Conservation (phyloP, 2,329 filamentous ascomycete species). For the Neopestalotiopsis sp. region DNA sequence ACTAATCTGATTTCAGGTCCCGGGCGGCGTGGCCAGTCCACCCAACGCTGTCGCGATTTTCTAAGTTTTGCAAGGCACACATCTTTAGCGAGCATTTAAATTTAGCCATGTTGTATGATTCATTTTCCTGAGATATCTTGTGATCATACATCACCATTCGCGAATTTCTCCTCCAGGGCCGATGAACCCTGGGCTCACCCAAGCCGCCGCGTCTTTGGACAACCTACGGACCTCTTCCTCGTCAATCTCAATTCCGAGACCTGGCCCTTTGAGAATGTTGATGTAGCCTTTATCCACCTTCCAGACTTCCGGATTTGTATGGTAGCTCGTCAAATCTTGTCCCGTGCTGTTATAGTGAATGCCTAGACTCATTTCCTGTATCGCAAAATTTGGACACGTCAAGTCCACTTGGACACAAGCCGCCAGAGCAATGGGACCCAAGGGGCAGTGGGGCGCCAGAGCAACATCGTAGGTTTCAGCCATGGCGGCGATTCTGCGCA, state of each 20-base stretch:
- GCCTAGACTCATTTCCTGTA: slow-evolving; percentile 79
- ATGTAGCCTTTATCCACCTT: slow-evolving; percentile 71
- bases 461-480: slow-evolving; percentile 77
- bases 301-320: slow-evolving; percentile 69
- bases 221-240: slow-evolving; percentile 70
- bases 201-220: slow-evolving; percentile 63
- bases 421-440: slow-evolving; percentile 76
- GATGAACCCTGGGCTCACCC: slow-evolving; percentile 70
- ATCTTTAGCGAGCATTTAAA: neutral
- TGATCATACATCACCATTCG: slow-evolving; percentile 63
- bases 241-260: slow-evolving; percentile 74
- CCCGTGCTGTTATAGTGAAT: slow-evolving; percentile 79
- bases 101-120: neutral
- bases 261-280: slow-evolving; percentile 61
- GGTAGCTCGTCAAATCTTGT: slow-evolving; percentile 70
- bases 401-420: slow-evolving; percentile 73
- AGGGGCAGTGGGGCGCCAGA: slow-evolving; percentile 74
- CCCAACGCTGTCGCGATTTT: slow-evolving; percentile 46
- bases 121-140: neutral
- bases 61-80: slow-evolving; percentile 20
- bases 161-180: slow-evolving; percentile 70
- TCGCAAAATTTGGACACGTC: slow-evolving; percentile 68
- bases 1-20: slow-evolving; percentile 29
- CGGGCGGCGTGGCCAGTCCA: slow-evolving; percentile 44
- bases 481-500: slow-evolving; percentile 72